Base-by-base conservation (phyloP, 2,329 filamentous ascomycete species). In the Paecilomyces dactylethromorphus region DNA sequence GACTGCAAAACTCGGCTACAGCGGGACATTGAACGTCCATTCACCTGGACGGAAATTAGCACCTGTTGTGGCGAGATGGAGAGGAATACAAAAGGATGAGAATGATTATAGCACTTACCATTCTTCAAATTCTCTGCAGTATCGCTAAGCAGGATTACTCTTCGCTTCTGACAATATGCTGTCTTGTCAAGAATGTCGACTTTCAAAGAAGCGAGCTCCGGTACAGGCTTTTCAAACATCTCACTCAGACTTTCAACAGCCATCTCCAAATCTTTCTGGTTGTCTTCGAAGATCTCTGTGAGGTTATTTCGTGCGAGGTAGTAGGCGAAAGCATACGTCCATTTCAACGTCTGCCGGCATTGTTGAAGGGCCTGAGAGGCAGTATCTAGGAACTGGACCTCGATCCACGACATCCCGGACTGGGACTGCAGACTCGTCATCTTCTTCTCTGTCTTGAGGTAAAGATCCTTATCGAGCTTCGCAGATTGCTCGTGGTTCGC, bases 111-210 rank as follows among this genome's bases (percentile, higher is more conserved):
- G 50, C 26, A 81, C 84, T 75, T 82, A 94, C 93, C 89, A 71
- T 90, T 87, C 66, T 90, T 92, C 56, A 99, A 79, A 67, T 96
- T 96, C 65, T 96, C 89, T 0, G 94, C 94, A 1, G 94, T 97
- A 68, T 97, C 91, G 58, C 92, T 91, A 21, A 99, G 81, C 10
- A 99, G 74, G 63, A 97, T 97, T 24, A 97, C 83, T 52, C 94
- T 84, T 57, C 94, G 84, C 75, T 94, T 93, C 74, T 90, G 96
- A 79, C 95, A 99, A 74, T 99, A 99, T 0, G 92, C 86, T 3
- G 93, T 99, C 82, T 97, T 97, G 75, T 99, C 93, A 86, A 99
- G 90, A 70, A 99, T 99, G 64, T 97, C 93, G 6, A 96, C 91
- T 79, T 97, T 97, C 60, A 97, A 81, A 53, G 88, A 85, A 3